Evolutionary conservation across 2,329 filamentous ascomycete genomes (phyloP), one percentile per base, ranked within the genome.

Genomic region (Penicillium sp.): DNA sequence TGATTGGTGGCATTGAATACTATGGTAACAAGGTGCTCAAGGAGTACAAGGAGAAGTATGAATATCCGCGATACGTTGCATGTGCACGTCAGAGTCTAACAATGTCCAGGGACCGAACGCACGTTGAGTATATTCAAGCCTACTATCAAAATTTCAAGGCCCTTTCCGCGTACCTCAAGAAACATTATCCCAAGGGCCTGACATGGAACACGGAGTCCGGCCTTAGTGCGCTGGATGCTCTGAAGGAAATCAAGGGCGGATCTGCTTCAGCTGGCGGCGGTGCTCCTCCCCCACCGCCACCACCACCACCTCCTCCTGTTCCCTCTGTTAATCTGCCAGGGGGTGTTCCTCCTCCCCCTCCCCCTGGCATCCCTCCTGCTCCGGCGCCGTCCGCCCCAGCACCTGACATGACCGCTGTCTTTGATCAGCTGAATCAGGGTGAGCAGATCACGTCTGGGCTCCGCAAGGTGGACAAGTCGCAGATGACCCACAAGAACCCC

Each of bases 401-500:
- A 6, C 69, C 78, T 27, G 90, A 91, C 47, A 83, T 95, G 68
- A 83, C 83, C 24, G 90, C 91, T 25, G 90, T 98, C 3, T 98
- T 98, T 67, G 85, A 85, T 36, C 86, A 96, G 57, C 75, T 98
- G 45, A 97, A 97, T 72, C 85, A 86, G 66, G 93, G 93, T 48
- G 83, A 88, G 51, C 78, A 81, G n/a, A 88, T 98, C 50, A 98
- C 93, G 4, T 83, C 88, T 56, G 84, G 87, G 29, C 78, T 98
- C 33, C 86, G 87, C 57, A 98, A 96, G 76, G 93, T 98, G 43
- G 91, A 96, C 73, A 86, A 85, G 65, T 93, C 87, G 46, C 79
- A 97, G 69, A 96, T 96, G 91, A 98, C 93, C 51, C 93, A 98
- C 73, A 97, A 97, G 76, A 98, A 98, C 71, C 93, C 93, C 11